Conservation (phyloP, 2,329 filamentous ascomycete genomes). For the Hypoxylon sp. region DNA sequence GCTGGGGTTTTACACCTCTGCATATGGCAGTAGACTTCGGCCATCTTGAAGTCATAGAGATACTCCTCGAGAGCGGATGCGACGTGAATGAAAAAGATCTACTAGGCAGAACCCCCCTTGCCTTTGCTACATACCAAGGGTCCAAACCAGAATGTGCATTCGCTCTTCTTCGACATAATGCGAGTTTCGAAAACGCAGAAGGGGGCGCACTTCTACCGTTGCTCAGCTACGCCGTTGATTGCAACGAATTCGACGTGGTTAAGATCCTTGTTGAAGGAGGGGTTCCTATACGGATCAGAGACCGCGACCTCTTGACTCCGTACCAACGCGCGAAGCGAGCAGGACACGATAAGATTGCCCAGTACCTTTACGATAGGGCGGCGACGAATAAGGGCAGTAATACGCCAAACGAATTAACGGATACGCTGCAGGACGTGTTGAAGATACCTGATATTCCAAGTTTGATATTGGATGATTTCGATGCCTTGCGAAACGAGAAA, state of each 20-base stretch:
- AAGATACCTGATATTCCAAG: not conserved
- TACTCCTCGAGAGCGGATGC: not conserved
- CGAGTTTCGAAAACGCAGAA: not conserved
- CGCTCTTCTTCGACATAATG: not conserved
- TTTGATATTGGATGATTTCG: not conserved
- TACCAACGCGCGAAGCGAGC: slow-evolving; percentile 3
- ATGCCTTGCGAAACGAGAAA: not conserved
- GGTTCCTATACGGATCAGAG: not conserved
- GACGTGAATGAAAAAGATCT: not conserved
- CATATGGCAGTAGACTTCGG: slow-evolving; percentile 2
- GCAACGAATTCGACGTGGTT: not conserved
- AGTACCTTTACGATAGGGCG: slow-evolving; percentile 1
- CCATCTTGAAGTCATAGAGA: not conserved
- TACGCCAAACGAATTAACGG: not conserved
- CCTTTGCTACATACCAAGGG: not conserved
- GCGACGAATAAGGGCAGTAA: not conserved
- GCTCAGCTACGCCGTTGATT: slow-evolving; percentile 1
- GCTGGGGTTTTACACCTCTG: slow-evolving; percentile 1
- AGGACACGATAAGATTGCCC: not conserved
- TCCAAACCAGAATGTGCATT: not conserved
- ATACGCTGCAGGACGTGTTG: not conserved
- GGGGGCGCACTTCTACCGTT: not conserved
- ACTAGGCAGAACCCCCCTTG: not conserved
- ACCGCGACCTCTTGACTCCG: not conserved
- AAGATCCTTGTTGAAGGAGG: slow-evolving; percentile 2